Base-by-base conservation (phyloP, 1,139 yeast genomes). In the Lodderomyces pseudojiufengensis region DNA sequence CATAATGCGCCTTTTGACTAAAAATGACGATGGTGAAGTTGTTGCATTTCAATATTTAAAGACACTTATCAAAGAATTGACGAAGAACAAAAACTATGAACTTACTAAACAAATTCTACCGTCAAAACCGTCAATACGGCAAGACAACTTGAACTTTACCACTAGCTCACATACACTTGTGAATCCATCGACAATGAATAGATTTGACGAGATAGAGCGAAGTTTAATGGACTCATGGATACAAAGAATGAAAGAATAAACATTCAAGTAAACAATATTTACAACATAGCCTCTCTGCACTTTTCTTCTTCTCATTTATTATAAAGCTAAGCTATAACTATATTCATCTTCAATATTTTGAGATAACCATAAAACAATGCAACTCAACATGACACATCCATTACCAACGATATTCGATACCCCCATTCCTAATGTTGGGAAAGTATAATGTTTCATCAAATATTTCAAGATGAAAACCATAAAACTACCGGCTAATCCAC, bases 341-440 rank as follows among this genome's bases (percentile, higher is more conserved):
- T 88, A 90, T 61, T 90, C 97, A 55, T 90, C 97, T 57, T 92
- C 97, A 42, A 88, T 80, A 55, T 88, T 90, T 59, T 90, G 97
- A 11, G 95, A 87, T 43, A 90, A 67, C 97, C 97, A 92, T 50
- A 92, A 68, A 5, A 82, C 70, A 37, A 87, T 78, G 58, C 97
- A 88, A 64, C 95, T 85, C 50, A 86, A 64, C 87, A 90, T 84
- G 26, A 92, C 78, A 44, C 84, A 70, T 5, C 78, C 76, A 53
- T 92, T 88, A 38, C 90, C 80, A 18, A 84, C 73, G 33, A 92
- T 88, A 57, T 92, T 92, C 43, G 87, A 80, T 20, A 88, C 77
- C 11, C 98, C 99, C 96, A 92, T 90, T 5, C 94, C 92, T 40
- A 90, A 72, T 1, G 97, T 88, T 28, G 97, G 97, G 70, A 82